Evolutionary conservation across 345 rosid species (phyloP).

Genomic region (Populus pruinosa): DNA sequence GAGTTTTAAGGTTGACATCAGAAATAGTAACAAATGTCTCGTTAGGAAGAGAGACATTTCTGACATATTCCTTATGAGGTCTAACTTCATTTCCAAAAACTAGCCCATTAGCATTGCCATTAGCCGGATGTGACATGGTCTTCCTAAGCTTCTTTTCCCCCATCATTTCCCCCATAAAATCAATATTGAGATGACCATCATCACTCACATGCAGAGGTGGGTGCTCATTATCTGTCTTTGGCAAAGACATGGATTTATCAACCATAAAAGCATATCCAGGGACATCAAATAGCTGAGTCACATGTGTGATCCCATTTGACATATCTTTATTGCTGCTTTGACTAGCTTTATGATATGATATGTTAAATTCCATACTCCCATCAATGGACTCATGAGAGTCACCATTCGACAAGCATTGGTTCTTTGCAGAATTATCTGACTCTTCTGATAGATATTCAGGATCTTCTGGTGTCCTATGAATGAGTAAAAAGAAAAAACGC

Average conservation of each 20-base stretch:
- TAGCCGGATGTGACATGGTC: constrained; percentile 37
- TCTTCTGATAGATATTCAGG: constrained; percentile 58
- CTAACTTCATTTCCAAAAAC: constrained; percentile 34
- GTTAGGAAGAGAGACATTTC: constrained; percentile 39
- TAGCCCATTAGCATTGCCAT: constrained; percentile 19
- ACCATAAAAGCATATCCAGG: constrained; percentile 57
- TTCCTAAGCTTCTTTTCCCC: constrained; percentile 42
- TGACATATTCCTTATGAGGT: constrained; percentile 29
- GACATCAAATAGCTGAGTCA: constrained; percentile 40
- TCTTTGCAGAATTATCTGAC: constrained; percentile 50
- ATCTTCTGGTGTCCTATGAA: constrained; percentile 70
- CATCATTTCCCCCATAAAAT: constrained; percentile 26
- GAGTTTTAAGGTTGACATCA: constrained; percentile 71
- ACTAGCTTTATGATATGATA: constrained; percentile 65
- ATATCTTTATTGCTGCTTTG: constrained; percentile 31
- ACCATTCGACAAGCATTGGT: constrained; percentile 49
- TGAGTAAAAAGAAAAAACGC: constrained; percentile 13
- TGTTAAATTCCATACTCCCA: constrained; percentile 56
- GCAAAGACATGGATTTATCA: constrained; percentile 41
- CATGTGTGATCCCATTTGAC: constrained; percentile 47
- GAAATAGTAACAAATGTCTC: constrained; percentile 66
- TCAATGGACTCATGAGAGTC: constrained; percentile 55
- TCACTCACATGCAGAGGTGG: constrained; percentile 24
- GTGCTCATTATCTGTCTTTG: constrained; percentile 21
- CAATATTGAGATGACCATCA: constrained; percentile 29